Evolutionary conservation across 2,329 filamentous ascomycete species (phyloP).

Genomic region (Ceratocystis cacaofunesta): DNA sequence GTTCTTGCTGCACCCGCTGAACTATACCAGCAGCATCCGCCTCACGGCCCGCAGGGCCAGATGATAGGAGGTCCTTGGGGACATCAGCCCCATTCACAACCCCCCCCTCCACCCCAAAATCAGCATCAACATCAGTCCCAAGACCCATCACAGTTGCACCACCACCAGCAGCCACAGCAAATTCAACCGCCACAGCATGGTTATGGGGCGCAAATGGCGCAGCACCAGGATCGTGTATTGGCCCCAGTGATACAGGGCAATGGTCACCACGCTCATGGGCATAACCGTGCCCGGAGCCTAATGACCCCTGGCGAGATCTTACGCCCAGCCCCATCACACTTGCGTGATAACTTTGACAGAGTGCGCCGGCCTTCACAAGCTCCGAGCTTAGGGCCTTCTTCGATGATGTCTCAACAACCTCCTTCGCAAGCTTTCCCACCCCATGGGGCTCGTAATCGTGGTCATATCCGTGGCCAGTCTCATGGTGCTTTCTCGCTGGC

Average conservation of each 20-base stretch:
- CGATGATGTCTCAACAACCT: neutral
- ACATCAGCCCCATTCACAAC: neutral
- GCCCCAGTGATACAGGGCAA: neutral
- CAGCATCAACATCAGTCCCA: neutral
- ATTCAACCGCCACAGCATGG: conserved; percentile 5
- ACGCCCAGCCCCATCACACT: conserved; percentile 6
- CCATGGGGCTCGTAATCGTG: neutral
- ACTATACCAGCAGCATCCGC: conserved; percentile 10
- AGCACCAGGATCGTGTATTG: neutral
- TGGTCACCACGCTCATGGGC: conserved; percentile 7
- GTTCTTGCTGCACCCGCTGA: neutral
- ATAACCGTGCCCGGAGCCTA: conserved; percentile 13
- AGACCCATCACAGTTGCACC: neutral
- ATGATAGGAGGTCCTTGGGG: neutral
- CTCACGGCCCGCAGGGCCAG: neutral
- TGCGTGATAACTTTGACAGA: conserved; percentile 14
- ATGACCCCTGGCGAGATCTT: conserved; percentile 16
- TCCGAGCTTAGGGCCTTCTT: neutral
- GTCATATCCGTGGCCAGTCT: conserved; percentile 13
- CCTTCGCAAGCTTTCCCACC: neutral
- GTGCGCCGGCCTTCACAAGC: conserved; percentile 13
- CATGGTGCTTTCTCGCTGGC: conserved; percentile 9
- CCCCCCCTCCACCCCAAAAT: neutral
- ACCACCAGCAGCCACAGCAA: neutral
- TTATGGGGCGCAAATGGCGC: conserved; percentile 4